Evolutionary conservation across 140 eudicot species (phyloP).

Genomic region (Bidens hawaiensis): DNA sequence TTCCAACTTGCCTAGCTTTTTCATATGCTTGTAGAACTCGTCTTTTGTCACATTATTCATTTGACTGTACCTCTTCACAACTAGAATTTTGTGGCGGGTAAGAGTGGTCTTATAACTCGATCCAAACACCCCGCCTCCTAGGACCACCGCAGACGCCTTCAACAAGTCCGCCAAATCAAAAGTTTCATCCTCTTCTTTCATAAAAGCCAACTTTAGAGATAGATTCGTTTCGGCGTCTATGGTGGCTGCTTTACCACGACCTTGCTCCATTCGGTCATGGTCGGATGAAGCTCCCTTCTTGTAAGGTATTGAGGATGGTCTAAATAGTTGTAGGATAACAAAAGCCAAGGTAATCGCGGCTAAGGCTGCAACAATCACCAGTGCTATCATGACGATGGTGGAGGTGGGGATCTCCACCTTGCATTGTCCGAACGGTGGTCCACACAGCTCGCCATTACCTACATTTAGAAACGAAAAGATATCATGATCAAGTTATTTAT

Average conservation of each 20-base stretch:
- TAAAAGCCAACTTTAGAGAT: slow-evolving; percentile 45
- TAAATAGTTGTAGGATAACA: slow-evolving; percentile 42
- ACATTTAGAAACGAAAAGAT: neutral
- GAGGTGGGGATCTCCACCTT: slow-evolving; percentile 19
- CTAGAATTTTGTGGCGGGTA: slow-evolving; percentile 36
- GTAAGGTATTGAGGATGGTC: slow-evolving; percentile 22
- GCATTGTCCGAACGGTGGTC: slow-evolving; percentile 49
- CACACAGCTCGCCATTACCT: slow-evolving; percentile 74
- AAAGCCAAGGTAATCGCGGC: slow-evolving; percentile 47
- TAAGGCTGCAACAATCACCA: slow-evolving; percentile 38
- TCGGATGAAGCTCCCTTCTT: slow-evolving; percentile 23
- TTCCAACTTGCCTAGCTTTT: slow-evolving; percentile 58
- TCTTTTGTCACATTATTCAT: slow-evolving; percentile 85
- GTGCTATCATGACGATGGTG: slow-evolving; percentile 30
- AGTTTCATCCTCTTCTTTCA: slow-evolving; percentile 46
- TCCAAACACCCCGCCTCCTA: slow-evolving; percentile 88
- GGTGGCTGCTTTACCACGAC: slow-evolving; percentile 10
- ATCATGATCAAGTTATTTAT: neutral
- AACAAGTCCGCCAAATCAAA: slow-evolving; percentile 73
- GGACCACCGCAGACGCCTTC: slow-evolving; percentile 70
- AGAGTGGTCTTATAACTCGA: slow-evolving; percentile 74
- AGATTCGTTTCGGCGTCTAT: slow-evolving; percentile 12
- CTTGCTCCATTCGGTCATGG: slow-evolving; percentile 43
- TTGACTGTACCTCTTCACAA: slow-evolving; percentile 77
- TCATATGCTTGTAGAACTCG: slow-evolving; percentile 87